phyloP scores from a whole-genome alignment of 495 filamentous ascomycete species.

The Hypoxylon subgilvum region DNA sequence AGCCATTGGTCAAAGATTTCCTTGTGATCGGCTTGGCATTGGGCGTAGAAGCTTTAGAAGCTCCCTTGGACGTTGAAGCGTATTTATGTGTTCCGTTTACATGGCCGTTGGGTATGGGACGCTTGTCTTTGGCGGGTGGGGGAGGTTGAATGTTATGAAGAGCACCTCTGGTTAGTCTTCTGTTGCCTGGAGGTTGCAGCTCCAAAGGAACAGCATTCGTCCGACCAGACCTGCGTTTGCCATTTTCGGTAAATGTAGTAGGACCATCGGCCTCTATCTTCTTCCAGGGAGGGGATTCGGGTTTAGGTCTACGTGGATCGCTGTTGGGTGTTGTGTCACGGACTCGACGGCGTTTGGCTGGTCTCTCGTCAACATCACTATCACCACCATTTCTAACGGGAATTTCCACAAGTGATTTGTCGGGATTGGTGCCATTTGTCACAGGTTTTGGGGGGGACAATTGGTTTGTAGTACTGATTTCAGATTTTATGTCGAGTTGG shows the following conservation, averaged over 20 bases:
- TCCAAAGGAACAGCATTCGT: constrained; percentile 77
- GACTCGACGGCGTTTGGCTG: constrained; percentile 77
- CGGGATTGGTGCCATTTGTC: constrained; percentile 24
- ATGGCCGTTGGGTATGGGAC: constrained; percentile 17
- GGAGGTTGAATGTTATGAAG: constrained; percentile 41
- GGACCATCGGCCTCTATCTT: constrained; percentile 84
- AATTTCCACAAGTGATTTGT: constrained; percentile 14
- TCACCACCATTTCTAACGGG: constrained; percentile 34
- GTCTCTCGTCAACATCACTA: constrained; percentile 57
- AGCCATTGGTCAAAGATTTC: constrained; percentile 28
- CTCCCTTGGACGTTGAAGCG: constrained; percentile 30
- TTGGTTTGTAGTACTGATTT: constrained; percentile 7
- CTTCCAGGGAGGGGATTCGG: constrained; percentile 90
- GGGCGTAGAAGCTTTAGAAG: constrained; percentile 38
- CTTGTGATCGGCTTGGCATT: constrained; percentile 40
- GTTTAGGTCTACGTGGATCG: constrained; percentile 50
- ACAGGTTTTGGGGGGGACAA: constrained; percentile 27
- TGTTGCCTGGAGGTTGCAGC: constrained; percentile 68
- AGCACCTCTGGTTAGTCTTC: constrained; percentile 57
- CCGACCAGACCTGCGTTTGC: constrained; percentile 83
- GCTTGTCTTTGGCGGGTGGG: constrained; percentile 31
- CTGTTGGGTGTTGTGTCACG: constrained; percentile 48
- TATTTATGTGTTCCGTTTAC: constrained; percentile 45
- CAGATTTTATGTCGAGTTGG: constrained; percentile 4
- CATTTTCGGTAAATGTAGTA: constrained; percentile 80